phyloP scores from a whole-genome alignment of 495 filamentous ascomycete species.

The Elasticomyces elasticus region DNA sequence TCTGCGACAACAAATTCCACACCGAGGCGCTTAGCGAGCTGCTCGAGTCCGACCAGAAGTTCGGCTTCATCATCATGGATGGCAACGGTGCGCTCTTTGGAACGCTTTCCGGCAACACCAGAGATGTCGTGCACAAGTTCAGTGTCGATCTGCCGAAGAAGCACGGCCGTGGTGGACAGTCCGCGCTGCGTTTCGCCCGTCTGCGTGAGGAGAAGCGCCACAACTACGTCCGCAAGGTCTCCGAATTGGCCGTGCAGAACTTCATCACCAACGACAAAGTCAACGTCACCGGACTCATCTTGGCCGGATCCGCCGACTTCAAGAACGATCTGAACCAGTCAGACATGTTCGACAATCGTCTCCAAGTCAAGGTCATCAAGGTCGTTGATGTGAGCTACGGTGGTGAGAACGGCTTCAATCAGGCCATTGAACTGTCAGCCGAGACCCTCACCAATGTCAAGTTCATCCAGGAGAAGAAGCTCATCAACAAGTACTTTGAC shows the following conservation, averaged over 20 bases:
- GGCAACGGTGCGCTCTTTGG: slow-evolving; percentile 96
- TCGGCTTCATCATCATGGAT: slow-evolving; percentile 99
- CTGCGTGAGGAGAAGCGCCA: slow-evolving; percentile 99
- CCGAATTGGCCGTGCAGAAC: slow-evolving; percentile 94
- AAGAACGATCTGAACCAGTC: slow-evolving; percentile 98
- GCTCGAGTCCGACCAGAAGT: slow-evolving; percentile 95
- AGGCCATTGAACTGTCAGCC: slow-evolving; percentile 87
- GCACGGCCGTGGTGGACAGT: slow-evolving; percentile 98
- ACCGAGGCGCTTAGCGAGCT: slow-evolving; percentile 94
- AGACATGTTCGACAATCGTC: slow-evolving; percentile 87
- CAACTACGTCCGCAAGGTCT: slow-evolving; percentile 98
- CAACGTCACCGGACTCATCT: slow-evolving; percentile 87
- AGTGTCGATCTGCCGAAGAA: slow-evolving; percentile 97
- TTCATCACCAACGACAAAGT: slow-evolving; percentile 97
- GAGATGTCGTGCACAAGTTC: slow-evolving; percentile 96
- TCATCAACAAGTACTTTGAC: slow-evolving; percentile 96
- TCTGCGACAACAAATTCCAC: slow-evolving; percentile 99
- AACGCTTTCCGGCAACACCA: slow-evolving; percentile 89
- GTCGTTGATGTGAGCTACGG: slow-evolving; percentile 97
- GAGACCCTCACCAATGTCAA: slow-evolving; percentile 99
- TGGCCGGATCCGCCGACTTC: slow-evolving; percentile 97
- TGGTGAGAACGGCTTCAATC: slow-evolving; percentile 98
- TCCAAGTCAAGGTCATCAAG: slow-evolving; percentile 94
- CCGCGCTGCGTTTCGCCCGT: slow-evolving; percentile 96
- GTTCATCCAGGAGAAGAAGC: slow-evolving; percentile 99